These are phyloP conservation scores for Leersia perrieri DNA, from an alignment of 176 grass and related monocot species.

Conservation along the genomic window DNA sequence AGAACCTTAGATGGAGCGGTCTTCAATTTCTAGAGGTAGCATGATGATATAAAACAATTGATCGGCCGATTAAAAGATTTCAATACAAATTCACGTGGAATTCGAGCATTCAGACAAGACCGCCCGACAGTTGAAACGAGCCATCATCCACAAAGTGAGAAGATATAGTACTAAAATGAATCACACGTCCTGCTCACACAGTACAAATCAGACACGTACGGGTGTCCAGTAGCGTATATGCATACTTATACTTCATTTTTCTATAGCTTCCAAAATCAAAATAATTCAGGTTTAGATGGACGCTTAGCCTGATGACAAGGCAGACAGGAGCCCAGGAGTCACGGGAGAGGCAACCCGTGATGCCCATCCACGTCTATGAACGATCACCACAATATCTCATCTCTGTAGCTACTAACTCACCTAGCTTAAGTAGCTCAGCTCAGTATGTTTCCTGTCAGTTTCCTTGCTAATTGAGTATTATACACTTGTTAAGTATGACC, in stretches of 20 bases:
- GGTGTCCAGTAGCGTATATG: background rate
- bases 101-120: background rate
- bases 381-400: background rate
- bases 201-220: background rate
- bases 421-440: background rate
- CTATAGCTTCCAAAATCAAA: slow-evolving; percentile 29
- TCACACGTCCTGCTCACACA: background rate
- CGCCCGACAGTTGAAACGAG: background rate
- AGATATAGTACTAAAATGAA: background rate
- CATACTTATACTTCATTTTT: background rate
- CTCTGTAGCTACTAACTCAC: background rate
- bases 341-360: slow-evolving; percentile 52
- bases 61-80: too few relatives aligned
- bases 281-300: slow-evolving; percentile 7
- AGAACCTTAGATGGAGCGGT: too few relatives aligned
- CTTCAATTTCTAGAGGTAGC: background rate
- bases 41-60: too few relatives aligned
- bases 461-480: background rate
- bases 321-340: slow-evolving; percentile 60
- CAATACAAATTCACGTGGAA: background rate
- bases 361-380: slow-evolving; percentile 16
- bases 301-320: slow-evolving; percentile 29
- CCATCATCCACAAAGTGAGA: background rate
- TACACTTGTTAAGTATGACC: background rate
- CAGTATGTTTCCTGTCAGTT: background rate